phyloP scores from a whole-genome alignment of 176 grass and related monocot species.

The Lolium perenne region DNA sequence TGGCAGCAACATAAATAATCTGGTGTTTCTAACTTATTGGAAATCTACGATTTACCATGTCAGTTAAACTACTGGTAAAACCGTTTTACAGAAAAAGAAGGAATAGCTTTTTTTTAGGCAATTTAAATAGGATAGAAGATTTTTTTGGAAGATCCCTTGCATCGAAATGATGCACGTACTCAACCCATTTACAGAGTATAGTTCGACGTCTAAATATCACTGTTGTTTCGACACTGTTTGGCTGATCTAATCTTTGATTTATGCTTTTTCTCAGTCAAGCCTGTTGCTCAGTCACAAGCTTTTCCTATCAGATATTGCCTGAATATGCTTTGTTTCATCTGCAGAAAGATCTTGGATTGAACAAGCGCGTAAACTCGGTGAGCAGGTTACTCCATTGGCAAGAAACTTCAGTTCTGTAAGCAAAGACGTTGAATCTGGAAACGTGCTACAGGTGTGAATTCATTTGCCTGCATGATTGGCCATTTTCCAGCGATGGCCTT shows the following conservation, averaged over 20 bases:
- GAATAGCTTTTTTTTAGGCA: neutral
- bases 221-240: neutral
- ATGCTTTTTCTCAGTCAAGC: neutral
- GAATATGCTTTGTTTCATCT: conserved; percentile 31
- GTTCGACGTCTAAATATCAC: neutral
- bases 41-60: neutral
- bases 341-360: conserved; percentile 82
- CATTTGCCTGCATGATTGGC: neutral
- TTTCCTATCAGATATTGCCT: conserved; percentile 11
- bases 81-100: neutral
- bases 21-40: neutral
- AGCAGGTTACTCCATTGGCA: conserved; percentile 79
- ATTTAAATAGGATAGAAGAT: neutral
- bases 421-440: conserved; percentile 76
- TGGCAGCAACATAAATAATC: neutral
- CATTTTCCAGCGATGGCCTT: neutral
- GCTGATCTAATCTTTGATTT: neutral
- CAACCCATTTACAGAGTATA: neutral
- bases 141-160: neutral
- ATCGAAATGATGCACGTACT: neutral
- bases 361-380: conserved; percentile 69
- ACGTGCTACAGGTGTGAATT: conserved; percentile 48
- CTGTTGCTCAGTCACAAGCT: neutral
- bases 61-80: neutral
- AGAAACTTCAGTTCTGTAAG: conserved; percentile 64